phyloP scores from a whole-genome alignment of 2,329 filamentous ascomycete species.

The Tolypocladium endophyticum region DNA sequence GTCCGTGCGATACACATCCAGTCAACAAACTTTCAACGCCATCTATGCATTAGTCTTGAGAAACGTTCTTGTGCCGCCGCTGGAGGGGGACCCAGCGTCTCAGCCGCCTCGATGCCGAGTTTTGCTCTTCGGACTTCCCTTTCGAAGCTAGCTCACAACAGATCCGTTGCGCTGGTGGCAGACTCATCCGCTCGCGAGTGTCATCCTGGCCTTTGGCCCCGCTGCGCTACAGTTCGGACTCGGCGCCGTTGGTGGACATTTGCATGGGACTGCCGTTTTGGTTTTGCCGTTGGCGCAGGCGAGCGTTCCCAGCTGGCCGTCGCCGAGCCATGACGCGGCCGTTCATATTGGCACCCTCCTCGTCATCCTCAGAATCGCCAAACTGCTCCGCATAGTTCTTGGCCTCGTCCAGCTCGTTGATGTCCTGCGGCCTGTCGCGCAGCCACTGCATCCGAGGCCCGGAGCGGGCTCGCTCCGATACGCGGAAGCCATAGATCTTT shows the following conservation, averaged over 20 bases:
- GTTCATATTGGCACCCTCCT: constrained; percentile 40
- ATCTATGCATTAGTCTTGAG: constrained; percentile 20
- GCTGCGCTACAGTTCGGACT: constrained; percentile 39
- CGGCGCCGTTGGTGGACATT: constrained; percentile 43
- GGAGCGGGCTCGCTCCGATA: constrained; percentile 79
- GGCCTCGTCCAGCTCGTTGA: constrained; percentile 79
- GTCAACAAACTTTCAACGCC: constrained; percentile 16
- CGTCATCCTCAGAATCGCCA: constrained; percentile 48
- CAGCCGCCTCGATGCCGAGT: background rate
- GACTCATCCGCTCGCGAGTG: background rate
- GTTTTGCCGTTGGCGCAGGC: constrained; percentile 31
- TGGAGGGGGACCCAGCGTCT: background rate
- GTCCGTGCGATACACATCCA: background rate
- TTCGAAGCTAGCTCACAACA: background rate
- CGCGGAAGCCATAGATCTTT: constrained; percentile 91
- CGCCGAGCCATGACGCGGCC: constrained; percentile 30
- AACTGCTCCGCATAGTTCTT: constrained; percentile 41
- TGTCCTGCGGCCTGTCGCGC: constrained; percentile 68
- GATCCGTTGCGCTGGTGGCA: background rate
- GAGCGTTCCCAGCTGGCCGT: constrained; percentile 30
- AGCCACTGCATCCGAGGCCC: constrained; percentile 97
- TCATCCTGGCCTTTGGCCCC: background rate
- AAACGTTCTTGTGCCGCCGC: background rate
- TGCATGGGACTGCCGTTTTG: constrained; percentile 48
- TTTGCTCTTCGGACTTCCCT: background rate